Base-by-base conservation (phyloP, 495 filamentous ascomycete genomes). In the Lasiosphaeria hispida region DNA sequence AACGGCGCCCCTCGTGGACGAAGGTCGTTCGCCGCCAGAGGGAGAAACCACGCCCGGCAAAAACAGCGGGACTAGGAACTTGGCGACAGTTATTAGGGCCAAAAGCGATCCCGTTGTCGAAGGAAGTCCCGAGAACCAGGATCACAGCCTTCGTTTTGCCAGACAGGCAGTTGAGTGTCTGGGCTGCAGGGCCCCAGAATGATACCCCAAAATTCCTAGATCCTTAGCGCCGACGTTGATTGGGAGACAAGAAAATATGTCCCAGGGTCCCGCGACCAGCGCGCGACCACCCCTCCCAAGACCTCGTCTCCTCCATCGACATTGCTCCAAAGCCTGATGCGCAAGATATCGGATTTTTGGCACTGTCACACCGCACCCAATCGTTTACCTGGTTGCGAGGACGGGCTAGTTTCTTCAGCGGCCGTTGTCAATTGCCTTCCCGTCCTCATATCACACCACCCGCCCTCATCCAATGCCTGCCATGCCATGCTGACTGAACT, bases 181-280 rank as follows among this genome's bases (percentile, higher is more conserved):
- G 9, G 43, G 34, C 33, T n/a, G n/a, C 36, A n/a, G 10, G 54
- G 43, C 38, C 33, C 42, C 17, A 48, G 23, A 15, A 18, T 23
- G 37, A 17, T 18, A 14, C 35, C 55, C 55, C 42, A 40, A 38
- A 51, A 40, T 35, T 17, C 47, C 39, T 37, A 35, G 43, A 23
- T 35, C 45, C 54, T 58, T 58, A 44, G 55, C 55, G 55, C n/a
- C 11, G 47, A 19, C 48, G 19, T 11, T 58, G 55, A 58, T 58
- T 58, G 55, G 47, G 47, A 58, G 44, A 50, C 23, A 42, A 51
- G 23, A 35, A 43, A 41, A 35, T 10, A 10, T 17, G 33, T 14
- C 39, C 47, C 55, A 41, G 47, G 45, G 48, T 35, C 14, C 48
- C 41, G 13, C 34, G 45, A 49, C 13, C 23, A 53, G 36, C 50